Percentiles rank a stretch among this genome's conserved stretches.
phyloP scores from a whole-genome alignment of 83 land plant genomes.

The Thuja plicata region DNA sequence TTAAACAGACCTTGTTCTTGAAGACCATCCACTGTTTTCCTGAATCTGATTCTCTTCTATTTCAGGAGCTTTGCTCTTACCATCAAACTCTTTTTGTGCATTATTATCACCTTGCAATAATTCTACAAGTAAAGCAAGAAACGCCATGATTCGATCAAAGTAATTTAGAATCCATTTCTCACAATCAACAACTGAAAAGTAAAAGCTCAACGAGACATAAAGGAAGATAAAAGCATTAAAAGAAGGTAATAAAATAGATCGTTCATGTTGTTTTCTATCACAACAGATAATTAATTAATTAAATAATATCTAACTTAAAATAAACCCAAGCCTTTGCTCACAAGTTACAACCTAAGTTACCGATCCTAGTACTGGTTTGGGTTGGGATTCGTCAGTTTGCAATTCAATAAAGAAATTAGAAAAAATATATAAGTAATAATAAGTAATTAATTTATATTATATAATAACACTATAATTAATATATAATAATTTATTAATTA shows the following conservation, averaged over 20 bases:
- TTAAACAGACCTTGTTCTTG: constrained; percentile 58
- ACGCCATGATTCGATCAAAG: not conserved
- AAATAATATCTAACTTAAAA: not conserved
- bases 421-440: no score
- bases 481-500: no score
- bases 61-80: constrained; percentile 30
- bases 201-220: not conserved
- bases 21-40: constrained; percentile 78
- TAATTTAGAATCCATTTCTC: not conserved
- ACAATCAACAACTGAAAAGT: not conserved
- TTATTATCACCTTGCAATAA: constrained; percentile 64
- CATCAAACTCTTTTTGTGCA: constrained; percentile 39
- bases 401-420: no score
- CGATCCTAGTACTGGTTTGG: no score
- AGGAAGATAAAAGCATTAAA: not conserved
- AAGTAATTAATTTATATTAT: no score
- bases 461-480: no score
- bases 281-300: not conserved
- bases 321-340: not conserved
- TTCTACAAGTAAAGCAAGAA: constrained; percentile 27
- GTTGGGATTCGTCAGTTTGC: no score
- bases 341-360: no score
- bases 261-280: not conserved
- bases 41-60: constrained; percentile 30
- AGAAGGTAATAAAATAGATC: not conserved